Evolutionary conservation across 192 early-diverging fungal species (phyloP).

Genomic region (Backusella luteola): DNA sequence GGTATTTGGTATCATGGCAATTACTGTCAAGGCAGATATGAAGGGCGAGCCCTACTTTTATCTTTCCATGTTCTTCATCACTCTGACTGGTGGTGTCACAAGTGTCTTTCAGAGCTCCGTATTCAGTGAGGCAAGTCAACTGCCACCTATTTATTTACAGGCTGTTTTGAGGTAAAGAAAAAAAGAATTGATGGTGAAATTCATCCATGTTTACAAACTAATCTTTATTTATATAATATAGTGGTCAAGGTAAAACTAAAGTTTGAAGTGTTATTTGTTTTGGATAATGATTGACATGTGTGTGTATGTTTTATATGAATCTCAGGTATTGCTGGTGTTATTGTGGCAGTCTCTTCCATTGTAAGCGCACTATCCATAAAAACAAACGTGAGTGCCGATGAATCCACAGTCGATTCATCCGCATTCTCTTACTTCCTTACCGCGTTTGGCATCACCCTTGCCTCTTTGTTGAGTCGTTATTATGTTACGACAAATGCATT

Average conservation of each 20-base stretch:
- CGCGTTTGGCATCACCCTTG: slow-evolving; percentile 40
- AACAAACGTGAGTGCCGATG: neutral
- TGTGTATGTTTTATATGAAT: neutral
- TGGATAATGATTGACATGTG: neutral
- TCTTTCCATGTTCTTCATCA: slow-evolving; percentile 56
- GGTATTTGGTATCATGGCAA: slow-evolving; percentile 47
- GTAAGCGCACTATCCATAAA: slow-evolving; percentile 43
- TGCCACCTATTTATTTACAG: slow-evolving; percentile 66
- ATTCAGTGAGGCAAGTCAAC: slow-evolving; percentile 70
- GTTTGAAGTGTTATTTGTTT: neutral
- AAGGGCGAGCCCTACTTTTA: slow-evolving; percentile 61
- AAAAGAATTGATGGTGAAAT: neutral
- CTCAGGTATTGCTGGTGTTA: slow-evolving; percentile 59
- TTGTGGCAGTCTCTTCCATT: slow-evolving; percentile 48
- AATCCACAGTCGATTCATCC: slow-evolving; percentile 16
- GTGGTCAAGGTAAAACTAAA: slow-evolving; percentile 46
- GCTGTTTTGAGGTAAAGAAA: slow-evolving; percentile 64
- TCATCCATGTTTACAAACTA: neutral
- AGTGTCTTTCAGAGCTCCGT: slow-evolving; percentile 64
- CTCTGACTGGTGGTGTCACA: slow-evolving; percentile 55
- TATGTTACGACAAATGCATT: slow-evolving; percentile 40
- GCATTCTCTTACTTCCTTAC: slow-evolving; percentile 54
- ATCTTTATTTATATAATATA: slow-evolving; percentile 8
- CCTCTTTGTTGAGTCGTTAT: slow-evolving; percentile 39
- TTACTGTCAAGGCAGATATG: slow-evolving; percentile 47